Evolutionary conservation across 179 eudicot genomes (phyloP), one percentile per base, ranked within the genome.

Genomic region (Patellifolia procumbens): DNA sequence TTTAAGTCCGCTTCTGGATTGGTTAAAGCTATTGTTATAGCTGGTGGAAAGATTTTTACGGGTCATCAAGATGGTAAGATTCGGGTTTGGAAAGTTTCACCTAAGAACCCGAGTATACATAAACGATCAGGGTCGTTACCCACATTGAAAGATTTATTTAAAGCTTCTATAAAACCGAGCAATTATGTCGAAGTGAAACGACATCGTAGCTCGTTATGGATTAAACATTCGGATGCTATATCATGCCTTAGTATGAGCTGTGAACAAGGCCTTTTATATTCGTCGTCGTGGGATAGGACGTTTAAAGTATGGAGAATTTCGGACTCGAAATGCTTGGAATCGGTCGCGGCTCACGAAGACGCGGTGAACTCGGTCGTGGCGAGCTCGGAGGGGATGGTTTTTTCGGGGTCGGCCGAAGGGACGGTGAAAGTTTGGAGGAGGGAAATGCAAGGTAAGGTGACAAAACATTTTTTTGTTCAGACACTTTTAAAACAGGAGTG

Each of bases 31-130:
- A 87, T 95, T 28, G 86, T 92, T 2, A 86, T 95, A 16, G 81
- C 87, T 0, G 93, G 92, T 3, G 88, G 82, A 62, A 86, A 81
- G 85, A 93, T 95, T 17, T 91, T 94, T 70, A 95, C 97, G 7
- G 99, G 97, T 3, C 99, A 95, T 31, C 99, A 95, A 49, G 97
- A 95, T n/a, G 89, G 95, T n/a, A 85, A 89, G 79, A 89, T 95
- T 20, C 78, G 99, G 29, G 99, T 91, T 6, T 95, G 99, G 99
- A 95, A 86, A 78, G 90, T 90, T 9, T 92, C 97, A 0, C 84
- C 89, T 42, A 91, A 88, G 78, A 78, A 86, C 59, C 88, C 93
- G 0, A 91, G 85, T 35, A 73, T 95, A 0, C 96, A 92, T 35
- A 91, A 86, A 81, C 84, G 92, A 2, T 82, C 86, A 1, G 92